These are phyloP conservation scores for Escovopsis sp. DNA, from an alignment of 2,329 filamentous ascomycete species.

Conservation along the genomic window DNA sequence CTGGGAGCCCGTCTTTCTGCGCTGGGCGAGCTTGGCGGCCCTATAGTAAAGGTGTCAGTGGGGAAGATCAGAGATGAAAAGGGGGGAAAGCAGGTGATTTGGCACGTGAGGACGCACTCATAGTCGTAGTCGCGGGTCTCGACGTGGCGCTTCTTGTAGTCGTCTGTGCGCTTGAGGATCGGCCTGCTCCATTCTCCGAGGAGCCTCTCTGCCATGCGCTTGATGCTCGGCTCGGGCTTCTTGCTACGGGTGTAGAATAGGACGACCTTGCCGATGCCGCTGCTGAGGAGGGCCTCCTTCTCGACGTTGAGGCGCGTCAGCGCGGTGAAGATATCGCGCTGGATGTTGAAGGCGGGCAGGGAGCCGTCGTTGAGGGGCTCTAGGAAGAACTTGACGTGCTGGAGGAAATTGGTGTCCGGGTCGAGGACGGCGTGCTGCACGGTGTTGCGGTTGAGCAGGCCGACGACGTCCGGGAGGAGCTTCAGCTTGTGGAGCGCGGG, in stretches of 20 bases:
- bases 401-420: constrained; percentile 86
- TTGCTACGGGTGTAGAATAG: constrained; percentile 96
- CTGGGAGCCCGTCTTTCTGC: constrained; percentile 31
- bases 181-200: constrained; percentile 91
- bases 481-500: constrained; percentile 88
- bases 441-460: constrained; percentile 78
- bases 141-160: constrained; percentile 74
- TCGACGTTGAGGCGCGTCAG: constrained; percentile 71
- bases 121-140: constrained; percentile 50
- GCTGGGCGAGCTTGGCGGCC: constrained; percentile 38
- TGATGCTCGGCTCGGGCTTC: constrained; percentile 74
- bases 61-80: not conserved
- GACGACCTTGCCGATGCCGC: constrained; percentile 89
- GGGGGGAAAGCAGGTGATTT: not conserved
- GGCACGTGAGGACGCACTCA: constrained; percentile 30
- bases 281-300: constrained; percentile 79
- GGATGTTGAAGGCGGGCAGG: constrained; percentile 91
- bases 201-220: constrained; percentile 84
- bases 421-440: constrained; percentile 76
- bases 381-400: constrained; percentile 92
- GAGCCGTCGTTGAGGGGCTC: constrained; percentile 91
- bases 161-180: constrained; percentile 83
- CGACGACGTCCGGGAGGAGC: constrained; percentile 80
- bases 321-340: constrained; percentile 80
- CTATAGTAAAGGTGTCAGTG: constrained; percentile 18